Conservation (phyloP, 352 stramenopile species). For the Pythium chondricola region DNA sequence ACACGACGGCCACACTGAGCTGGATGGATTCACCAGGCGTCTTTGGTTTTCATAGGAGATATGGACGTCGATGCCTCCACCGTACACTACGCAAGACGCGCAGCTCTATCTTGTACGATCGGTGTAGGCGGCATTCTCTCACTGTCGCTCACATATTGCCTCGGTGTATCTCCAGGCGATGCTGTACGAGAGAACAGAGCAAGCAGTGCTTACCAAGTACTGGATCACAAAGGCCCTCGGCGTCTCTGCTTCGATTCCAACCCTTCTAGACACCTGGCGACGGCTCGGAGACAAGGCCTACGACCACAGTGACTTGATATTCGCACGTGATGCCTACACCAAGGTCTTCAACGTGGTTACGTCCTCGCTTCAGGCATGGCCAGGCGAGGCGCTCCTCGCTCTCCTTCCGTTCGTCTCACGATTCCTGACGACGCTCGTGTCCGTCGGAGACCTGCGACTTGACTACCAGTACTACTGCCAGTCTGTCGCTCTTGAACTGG, state of each 20-base stretch:
- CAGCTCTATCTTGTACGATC: conserved; percentile 39
- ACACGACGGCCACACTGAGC: not conserved
- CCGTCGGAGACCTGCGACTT: not conserved
- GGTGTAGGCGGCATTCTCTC: not conserved
- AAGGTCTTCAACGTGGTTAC: too few species aligned
- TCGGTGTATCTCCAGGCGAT: conserved; percentile 25
- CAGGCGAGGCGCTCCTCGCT: not conserved
- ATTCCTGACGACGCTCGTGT: conserved; percentile 11
- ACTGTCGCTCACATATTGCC: not conserved
- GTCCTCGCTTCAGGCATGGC: conserved; percentile 3
- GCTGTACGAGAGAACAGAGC: conserved; percentile 29
- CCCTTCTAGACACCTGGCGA: conserved; percentile 1
- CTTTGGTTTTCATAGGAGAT: conserved; percentile 24
- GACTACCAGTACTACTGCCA: conserved; percentile 4
- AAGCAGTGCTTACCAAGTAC: conserved; percentile 12
- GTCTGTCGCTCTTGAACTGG: conserved; percentile 9
- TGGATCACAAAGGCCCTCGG: conserved; percentile 35
- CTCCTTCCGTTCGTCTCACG: conserved; percentile 8
- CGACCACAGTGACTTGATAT: conserved; percentile 7
- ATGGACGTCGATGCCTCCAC: conserved; percentile 36
- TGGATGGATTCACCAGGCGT: too few species aligned
- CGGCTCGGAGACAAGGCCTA: conserved; percentile 4
- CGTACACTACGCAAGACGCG: conserved; percentile 33
- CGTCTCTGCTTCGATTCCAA: not conserved
- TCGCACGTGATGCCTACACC: conserved; percentile 6